Evolutionary conservation across 805 yeast species (phyloP).

Genomic region (Zygoascus flipseniorum): DNA sequence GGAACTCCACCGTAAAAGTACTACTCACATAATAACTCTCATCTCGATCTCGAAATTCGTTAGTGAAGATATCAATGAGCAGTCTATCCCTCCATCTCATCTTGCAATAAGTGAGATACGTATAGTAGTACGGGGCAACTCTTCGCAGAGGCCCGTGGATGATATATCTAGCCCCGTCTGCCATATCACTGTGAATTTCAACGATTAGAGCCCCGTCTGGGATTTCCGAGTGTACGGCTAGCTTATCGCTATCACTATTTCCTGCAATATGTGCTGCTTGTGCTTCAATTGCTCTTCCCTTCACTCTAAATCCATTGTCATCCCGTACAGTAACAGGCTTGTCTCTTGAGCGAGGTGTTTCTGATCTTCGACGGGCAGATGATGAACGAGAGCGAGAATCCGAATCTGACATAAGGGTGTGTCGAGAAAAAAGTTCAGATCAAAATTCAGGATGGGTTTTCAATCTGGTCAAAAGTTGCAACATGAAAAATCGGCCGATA

Average conservation of each 20-base stretch:
- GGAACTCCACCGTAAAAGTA: background rate
- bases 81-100: conserved; percentile 84
- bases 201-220: background rate
- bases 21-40: conserved; percentile 47
- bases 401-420: background rate
- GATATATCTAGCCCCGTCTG: conserved; percentile 29
- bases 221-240: background rate
- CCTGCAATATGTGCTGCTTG: background rate
- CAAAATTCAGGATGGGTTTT: too few species aligned
- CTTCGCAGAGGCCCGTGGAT: conserved; percentile 45
- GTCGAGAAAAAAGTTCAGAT: background rate
- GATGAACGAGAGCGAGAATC: background rate
- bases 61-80: conserved; percentile 67
- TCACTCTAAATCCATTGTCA: background rate
- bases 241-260: background rate
- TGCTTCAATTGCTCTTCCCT: background rate
- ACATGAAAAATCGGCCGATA: too few species aligned
- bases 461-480: too few species aligned
- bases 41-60: conserved; percentile 77
- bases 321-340: background rate
- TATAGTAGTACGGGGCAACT: conserved; percentile 79
- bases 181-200: conserved; percentile 24
- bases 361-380: background rate
- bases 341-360: background rate
- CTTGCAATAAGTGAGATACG: conserved; percentile 87